A percentile compares a stretch with the other conserved stretches of the same genome.
phyloP scores from a whole-genome alignment of 345 rosid genomes.

The Lepidium didymum region DNA sequence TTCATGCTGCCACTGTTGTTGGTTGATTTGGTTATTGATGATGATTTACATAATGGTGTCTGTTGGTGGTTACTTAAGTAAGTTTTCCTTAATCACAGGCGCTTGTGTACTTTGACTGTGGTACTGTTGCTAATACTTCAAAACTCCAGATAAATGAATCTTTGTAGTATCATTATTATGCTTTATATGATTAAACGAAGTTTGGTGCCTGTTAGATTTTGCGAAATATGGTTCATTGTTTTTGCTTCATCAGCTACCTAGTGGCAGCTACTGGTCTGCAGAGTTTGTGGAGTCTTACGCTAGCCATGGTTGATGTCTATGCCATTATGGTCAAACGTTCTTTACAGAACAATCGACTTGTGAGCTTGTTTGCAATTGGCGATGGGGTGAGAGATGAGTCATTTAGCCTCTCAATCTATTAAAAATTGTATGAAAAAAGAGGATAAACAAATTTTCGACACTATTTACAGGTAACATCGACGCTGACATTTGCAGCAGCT shows the following conservation, averaged over 20 bases:
- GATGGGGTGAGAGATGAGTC: conserved; percentile 61
- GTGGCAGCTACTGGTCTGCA: conserved; percentile 72
- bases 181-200: background rate
- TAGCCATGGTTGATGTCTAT: conserved; percentile 55
- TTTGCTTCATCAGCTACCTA: conserved; percentile 50
- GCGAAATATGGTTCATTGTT: conserved; percentile 1
- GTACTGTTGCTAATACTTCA: background rate
- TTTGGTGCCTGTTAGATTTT: background rate
- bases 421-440: background rate
- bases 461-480: conserved; percentile 52
- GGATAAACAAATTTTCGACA: background rate
- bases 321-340: conserved; percentile 68
- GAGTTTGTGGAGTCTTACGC: conserved; percentile 68
- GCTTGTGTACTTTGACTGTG: background rate
- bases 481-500: conserved; percentile 73
- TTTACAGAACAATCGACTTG: conserved; percentile 40
- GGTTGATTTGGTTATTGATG: background rate
- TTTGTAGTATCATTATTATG: background rate
- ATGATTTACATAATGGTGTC: background rate
- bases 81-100: background rate
- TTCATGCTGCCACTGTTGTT: background rate
- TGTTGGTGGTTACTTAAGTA: background rate
- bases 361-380: conserved; percentile 58
- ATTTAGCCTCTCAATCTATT: background rate
- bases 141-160: background rate